Base-by-base conservation (phyloP, 371 early-diverging fungal species). In the Batkoa obscura region DNA sequence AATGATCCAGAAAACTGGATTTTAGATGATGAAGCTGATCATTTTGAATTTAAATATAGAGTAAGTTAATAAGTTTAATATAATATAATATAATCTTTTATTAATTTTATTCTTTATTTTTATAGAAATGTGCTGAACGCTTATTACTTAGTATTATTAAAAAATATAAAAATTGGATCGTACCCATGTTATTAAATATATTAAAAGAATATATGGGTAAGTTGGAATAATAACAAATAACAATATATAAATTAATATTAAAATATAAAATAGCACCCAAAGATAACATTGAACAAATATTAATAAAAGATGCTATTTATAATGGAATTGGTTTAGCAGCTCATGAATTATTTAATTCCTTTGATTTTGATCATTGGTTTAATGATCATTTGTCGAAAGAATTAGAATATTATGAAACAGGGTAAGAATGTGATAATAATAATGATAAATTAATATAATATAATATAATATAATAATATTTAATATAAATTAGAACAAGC, bases 1-100 rank as follows among this genome's bases (percentile, higher is more conserved):
- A 79, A 83, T 1, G 86, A 84, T 60, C 89, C 93, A 3, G 93
- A 94, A 67, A 77, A 72, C 1, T 94, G 86, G 81, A 66, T 84
- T 8, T 70, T 74, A 43, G 79, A 81, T 12, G 79, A 86, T 17
- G 88, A 86, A 56, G 73, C 85, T 8, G 90, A 91, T 60, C 81
- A 84, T 43, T 91, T 88, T 86, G 84, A 80, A 59, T 90, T 76
- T 65, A 83, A 83, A 56, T 60, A 89, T 48, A 64, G 91, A 57
- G 80, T 79, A 68, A 43, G 71, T 68, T 43, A 46, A 23, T 23
- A 37, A 23, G 31, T 15, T 12, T 50, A 23, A n/a, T 30, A 45
- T 45, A 30, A 39, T 13, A 38, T 42, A 12, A 50, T 6, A 38
- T 8, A 23, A 23, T 23, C 15, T 23, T 50, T 42, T 23, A 17